Evolutionary conservation across 1,139 yeast genomes (phyloP), one percentile per base, ranked within the genome.

Genomic region (Blastobotrys petasosporus): DNA sequence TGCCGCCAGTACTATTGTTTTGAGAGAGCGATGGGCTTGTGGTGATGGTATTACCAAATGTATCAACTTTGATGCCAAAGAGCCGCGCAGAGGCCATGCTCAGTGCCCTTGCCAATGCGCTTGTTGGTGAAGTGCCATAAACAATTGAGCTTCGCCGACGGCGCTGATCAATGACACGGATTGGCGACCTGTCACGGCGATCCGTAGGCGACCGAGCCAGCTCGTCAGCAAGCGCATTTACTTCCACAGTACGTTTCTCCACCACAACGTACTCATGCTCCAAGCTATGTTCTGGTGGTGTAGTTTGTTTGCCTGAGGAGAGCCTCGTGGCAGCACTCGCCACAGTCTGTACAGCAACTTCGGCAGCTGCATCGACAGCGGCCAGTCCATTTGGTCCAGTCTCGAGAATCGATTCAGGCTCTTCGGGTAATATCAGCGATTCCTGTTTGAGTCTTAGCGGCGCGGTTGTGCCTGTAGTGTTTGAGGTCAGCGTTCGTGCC

Each of bases 171-270:
- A 13, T 25, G 33, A 10, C 23, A 11, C 23, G n/a, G 25, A n/a
- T 15, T 20, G 17, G 33, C 7, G 32, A n/a, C 13, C 25, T 17
- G 12, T 28, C 12, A 16, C 43, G 33, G 4, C 32, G 20, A 7
- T 15, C 32, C 15, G 47, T 51, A 5, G 65, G 64, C 9, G 59
- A 52, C 38, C 54, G 50, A 23, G 66, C 92, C 46, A 90, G 70
- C 61, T 88, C 95, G 64, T 92, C 97, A 8, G 97, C 97, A 47
- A 92, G 71, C 1, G 95, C 94, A 67, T 92, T 92, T 9, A 92
- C 95, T 63, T 92, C 97, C 3, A 92, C 97, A 0, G 94, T 87
- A 45, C 94, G 76, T 64, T 88, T 90, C 63, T 92, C 97, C 23
- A 92, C 92, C 34, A 92, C 95, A 39, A 92, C 97, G 58, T 92